Conservation (phyloP, 1,284 basidiomycete genomes). For the Rhodotorula mucilaginosa region DNA sequence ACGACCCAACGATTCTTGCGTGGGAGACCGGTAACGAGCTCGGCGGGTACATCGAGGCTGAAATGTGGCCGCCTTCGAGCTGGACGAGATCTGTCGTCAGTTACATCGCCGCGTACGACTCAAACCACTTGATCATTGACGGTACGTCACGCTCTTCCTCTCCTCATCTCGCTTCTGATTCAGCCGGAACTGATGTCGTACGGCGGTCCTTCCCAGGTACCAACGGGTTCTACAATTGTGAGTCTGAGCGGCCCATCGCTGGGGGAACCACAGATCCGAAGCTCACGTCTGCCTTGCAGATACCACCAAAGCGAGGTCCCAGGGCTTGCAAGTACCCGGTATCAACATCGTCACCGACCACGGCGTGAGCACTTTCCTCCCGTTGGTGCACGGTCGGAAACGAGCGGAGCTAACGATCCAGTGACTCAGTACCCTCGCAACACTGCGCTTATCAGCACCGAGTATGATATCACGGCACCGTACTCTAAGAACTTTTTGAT, state of each 20-base stretch:
- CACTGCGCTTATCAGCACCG: slow-evolving; percentile 4
- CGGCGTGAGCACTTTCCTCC: not conserved
- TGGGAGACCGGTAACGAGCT: slow-evolving; percentile 41
- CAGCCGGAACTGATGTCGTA: not conserved
- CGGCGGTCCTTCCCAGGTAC: not conserved
- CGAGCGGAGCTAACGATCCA: not conserved
- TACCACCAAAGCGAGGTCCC: slow-evolving; percentile 5
- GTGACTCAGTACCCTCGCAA: slow-evolving; percentile 14
- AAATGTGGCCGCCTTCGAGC: slow-evolving; percentile 22
- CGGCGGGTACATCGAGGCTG: slow-evolving; percentile 31
- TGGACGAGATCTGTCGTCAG: slow-evolving; percentile 26
- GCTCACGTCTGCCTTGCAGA: not conserved
- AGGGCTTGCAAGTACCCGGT: not conserved
- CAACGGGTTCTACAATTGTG: slow-evolving; percentile 26
- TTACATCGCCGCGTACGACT: slow-evolving; percentile 22
- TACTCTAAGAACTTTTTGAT: slow-evolving; percentile 1
- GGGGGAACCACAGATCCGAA: not conserved
- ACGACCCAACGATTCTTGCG: slow-evolving; percentile 40
- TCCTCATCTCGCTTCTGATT: too few relatives aligned
- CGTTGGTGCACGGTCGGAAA: too few relatives aligned
- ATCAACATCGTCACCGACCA: slow-evolving; percentile 25
- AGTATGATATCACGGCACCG: not conserved
- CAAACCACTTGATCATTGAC: slow-evolving; percentile 32
- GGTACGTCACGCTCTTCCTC: not conserved
- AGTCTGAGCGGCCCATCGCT: not conserved